These are phyloP conservation scores for Xylaria sp. DNA, from an alignment of 2,329 filamentous ascomycete genomes.

Conservation along the genomic window DNA sequence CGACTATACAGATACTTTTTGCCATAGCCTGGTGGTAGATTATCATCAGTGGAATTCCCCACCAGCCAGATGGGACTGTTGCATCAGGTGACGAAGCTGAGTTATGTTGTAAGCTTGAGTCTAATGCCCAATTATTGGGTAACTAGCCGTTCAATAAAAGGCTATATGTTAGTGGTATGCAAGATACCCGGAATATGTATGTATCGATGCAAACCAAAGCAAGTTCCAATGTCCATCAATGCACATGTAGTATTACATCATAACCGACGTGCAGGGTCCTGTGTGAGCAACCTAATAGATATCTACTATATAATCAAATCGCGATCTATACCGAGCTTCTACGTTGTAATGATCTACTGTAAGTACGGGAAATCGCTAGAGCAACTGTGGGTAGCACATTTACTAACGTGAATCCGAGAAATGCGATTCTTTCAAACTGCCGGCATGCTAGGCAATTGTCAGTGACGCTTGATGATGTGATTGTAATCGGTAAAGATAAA, in stretches of 20 bases:
- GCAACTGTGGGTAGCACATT: too few species aligned
- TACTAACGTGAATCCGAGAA: too few species aligned
- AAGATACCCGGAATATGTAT: background rate
- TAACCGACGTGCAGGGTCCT: constrained; percentile 1
- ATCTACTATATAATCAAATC: too few species aligned
- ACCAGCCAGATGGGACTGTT: background rate
- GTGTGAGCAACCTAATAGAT: background rate
- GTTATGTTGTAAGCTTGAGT: background rate
- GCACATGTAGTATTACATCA: background rate
- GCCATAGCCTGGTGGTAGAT: constrained; percentile 48
- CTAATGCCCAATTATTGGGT: background rate
- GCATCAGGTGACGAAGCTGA: constrained; percentile 3
- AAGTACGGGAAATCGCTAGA: too few species aligned
- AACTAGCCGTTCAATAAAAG: background rate
- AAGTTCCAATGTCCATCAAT: too few species aligned
- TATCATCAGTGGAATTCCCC: background rate
- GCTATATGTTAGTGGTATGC: background rate
- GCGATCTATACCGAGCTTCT: too few species aligned
- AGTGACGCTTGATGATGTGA: background rate
- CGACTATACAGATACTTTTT: constrained; percentile 64
- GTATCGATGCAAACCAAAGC: background rate
- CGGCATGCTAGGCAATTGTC: too few species aligned
- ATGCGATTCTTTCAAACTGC: too few species aligned
- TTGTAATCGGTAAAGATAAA: background rate
- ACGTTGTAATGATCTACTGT: too few species aligned